Evolutionary conservation across 345 rosid genomes (phyloP), one percentile per base, ranked within the genome.

Genomic region (Boechera stricta): DNA sequence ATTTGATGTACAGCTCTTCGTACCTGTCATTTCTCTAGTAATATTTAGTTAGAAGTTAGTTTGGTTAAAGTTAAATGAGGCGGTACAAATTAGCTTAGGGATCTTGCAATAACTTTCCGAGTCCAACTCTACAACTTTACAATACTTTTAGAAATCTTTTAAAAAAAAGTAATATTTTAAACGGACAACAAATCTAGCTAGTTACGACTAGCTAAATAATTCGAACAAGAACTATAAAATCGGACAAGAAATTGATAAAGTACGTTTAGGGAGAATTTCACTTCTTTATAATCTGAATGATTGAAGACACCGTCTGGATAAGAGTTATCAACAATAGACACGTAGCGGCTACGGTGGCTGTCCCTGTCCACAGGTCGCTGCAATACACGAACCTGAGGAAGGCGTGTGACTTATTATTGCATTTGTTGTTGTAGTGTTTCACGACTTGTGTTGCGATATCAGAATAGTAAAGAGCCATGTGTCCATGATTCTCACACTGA

Each of bases 371-470:
- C 21, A 65, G 15, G 44, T 73, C 18, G 36, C 32, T 64, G 44
- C 66, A 81, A 51, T 77, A 81, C 18, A 69, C 79, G 11, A 56
- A 7, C 15, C 5, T 52, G 2, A 81, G 48, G 21, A 38, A 24
- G 11, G 79, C 54, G 12, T 32, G 28, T 18, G 71, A 5, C 5
- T 33, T 57, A 4, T 72, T 21, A 5, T 72, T 18, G 16, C 49
- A 45, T 45, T 45, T 45, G 18, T 45, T 45, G 18, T 13, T 45
- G 18, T 45, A 45, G 18, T 45, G 18, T 45, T 45, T 15, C 49
- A 15, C 2, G 2, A 45, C 49, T 45, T 45, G 16, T 18, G 18
- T 15, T 45, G 49, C 49, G 18, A 45, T 45, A 45, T 45, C 15
- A 47, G 4, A 7, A 11, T 69, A 65, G 31, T 36, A 59, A 21